Evolutionary conservation across 148 eudicot species (phyloP).

Genomic region (Fagopyrum homotropicum): DNA sequence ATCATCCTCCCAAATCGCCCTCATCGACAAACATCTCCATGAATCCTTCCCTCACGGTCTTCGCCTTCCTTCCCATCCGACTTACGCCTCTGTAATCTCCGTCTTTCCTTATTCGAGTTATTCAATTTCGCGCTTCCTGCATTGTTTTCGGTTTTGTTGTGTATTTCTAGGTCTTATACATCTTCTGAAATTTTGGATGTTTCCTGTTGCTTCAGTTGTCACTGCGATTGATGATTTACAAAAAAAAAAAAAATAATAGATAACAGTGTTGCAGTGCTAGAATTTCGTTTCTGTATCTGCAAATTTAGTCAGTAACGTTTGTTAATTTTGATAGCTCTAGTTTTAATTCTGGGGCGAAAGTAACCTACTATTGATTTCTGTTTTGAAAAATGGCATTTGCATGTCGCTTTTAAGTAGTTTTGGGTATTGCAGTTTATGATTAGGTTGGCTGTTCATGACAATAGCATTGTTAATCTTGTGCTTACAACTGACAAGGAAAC

Average conservation of each 20-base stretch:
- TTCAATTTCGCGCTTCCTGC: background rate
- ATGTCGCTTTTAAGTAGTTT: background rate
- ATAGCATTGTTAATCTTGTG: background rate
- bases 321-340: background rate
- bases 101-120: background rate
- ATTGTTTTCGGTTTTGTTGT: conserved; percentile 2
- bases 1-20: conserved; percentile 17
- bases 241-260: too few species aligned
- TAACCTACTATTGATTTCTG: background rate
- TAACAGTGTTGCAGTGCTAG: too few species aligned
- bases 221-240: background rate
- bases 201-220: background rate
- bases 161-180: background rate
- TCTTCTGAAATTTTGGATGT: background rate
- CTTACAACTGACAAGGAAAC: too few species aligned
- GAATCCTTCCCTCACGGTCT: conserved; percentile 16
- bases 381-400: background rate
- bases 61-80: conserved; percentile 35
- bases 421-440: background rate
- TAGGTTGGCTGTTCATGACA: background rate
- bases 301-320: background rate
- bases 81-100: conserved; percentile 37
- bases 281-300: too few species aligned
- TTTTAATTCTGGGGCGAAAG: background rate
- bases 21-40: conserved; percentile 22